Base-by-base conservation (phyloP, 345 rosid genomes). In the Citrus inodora region DNA sequence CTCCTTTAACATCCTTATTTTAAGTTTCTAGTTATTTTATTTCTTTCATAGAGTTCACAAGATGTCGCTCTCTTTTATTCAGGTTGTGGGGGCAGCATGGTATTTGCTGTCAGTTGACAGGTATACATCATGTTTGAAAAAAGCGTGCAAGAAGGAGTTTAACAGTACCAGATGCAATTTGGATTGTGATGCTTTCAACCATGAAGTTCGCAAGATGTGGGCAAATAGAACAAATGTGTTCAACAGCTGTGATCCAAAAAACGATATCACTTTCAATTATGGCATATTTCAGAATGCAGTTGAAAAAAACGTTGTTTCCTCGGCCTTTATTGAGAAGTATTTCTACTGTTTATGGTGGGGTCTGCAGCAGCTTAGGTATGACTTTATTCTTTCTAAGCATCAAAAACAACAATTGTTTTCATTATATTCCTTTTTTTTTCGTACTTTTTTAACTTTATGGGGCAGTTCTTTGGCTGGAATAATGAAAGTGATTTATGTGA, bases 271-370 rank as follows among this genome's bases (percentile, higher is more conserved):
- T 5, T 95, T 92, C 78, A 63, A 82, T 2, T 92, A 92, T 75
- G 99, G 98, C 73, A 88, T 93, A 72, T 93, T 93, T 82, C 83
- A 85, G 48, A 82, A 79, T 77, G 97, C 96, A 67, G 76, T 93
- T 68, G 85, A 48, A 10, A 93, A 95, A 67, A 83, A 85, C 2
- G 92, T 93, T 0, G 84, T 93, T 65, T 88, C 96, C 24, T 84
- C 93, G 7, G 81, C 77, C 1, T 92, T 95, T 75, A 14, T 87
- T 64, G 85, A 86, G 81, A 95, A 92, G 75, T 95, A 93, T 81
- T 86, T 90, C 80, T 95, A 90, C 78, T 95, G 97, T 83, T 82
- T 95, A 68, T 95, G 98, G 99, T 95, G 94, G 91, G 99, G 98
- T 19, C 82, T 95, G 58, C 99, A 93, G 88, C 92, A 93, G 73